Conservation (phyloP, 2,329 filamentous ascomycete species). For the Kalmusia sp. region DNA sequence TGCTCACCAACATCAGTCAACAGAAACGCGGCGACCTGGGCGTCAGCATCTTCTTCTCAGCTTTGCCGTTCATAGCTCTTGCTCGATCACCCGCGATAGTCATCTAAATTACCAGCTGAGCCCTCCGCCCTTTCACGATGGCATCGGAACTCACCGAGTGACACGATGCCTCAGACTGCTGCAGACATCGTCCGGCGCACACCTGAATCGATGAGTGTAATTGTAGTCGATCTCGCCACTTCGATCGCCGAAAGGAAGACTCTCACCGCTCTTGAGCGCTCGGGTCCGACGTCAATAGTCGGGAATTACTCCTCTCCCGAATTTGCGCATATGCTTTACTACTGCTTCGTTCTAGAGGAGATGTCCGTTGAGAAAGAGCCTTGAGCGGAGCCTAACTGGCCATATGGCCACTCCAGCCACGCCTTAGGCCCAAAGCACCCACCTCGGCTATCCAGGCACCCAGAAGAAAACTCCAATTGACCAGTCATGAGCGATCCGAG, state of each 20-base stretch:
- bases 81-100: neutral
- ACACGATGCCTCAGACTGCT: neutral
- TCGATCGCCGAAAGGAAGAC: too few species aligned
- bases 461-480: neutral
- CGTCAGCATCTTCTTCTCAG: constrained; percentile 2
- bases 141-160: neutral
- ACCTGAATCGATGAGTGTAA: neutral
- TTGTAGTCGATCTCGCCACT: too few species aligned
- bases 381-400: neutral
- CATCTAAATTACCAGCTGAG: neutral
- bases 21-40: constrained; percentile 1
- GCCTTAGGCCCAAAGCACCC: neutral
- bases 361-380: constrained; percentile 2
- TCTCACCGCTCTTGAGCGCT: too few species aligned
- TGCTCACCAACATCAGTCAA: neutral
- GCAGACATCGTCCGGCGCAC: too few species aligned
- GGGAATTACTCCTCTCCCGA: too few species aligned
- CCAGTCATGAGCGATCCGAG: neutral
- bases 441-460: neutral
- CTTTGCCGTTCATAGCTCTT: neutral
- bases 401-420: neutral
- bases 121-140: neutral
- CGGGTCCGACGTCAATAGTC: too few species aligned
- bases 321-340: too few species aligned
- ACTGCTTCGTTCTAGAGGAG: too few species aligned